A percentile compares a stretch with the other conserved stretches of the same genome.
These are phyloP conservation scores for Paecilomyces variotii DNA, from an alignment of 2,329 filamentous ascomycete genomes.

Conservation along the genomic window DNA sequence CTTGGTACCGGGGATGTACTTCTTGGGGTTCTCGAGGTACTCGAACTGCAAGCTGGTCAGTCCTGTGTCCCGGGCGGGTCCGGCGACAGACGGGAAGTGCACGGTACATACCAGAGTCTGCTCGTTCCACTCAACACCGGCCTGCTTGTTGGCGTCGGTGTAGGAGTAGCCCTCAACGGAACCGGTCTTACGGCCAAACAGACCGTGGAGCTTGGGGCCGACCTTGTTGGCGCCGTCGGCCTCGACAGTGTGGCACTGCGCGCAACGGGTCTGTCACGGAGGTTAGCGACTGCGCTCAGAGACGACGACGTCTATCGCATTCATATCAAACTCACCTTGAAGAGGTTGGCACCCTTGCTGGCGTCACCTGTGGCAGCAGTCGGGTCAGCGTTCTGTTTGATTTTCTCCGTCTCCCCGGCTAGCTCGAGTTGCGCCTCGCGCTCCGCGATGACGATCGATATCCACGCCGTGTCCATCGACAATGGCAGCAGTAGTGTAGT, in stretches of 20 bases:
- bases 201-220: slow-evolving; percentile 91
- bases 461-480: slow-evolving; percentile 18
- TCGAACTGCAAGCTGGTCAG: slow-evolving; percentile 56
- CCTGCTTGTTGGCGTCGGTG: slow-evolving; percentile 99
- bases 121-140: slow-evolving; percentile 84
- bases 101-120: slow-evolving; percentile 60
- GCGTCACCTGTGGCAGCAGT: slow-evolving; percentile 58
- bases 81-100: slow-evolving; percentile 16
- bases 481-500: slow-evolving; percentile 7
- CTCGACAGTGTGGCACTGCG: slow-evolving; percentile 97
- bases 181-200: slow-evolving; percentile 94
- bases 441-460: slow-evolving; percentile 14
- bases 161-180: slow-evolving; percentile 88
- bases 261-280: slow-evolving; percentile 66
- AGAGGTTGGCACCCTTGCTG: slow-evolving; percentile 96
- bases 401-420: slow-evolving; percentile 9
- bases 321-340: slow-evolving; percentile 58
- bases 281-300: slow-evolving; percentile 6
- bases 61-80: not conserved
- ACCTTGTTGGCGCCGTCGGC: slow-evolving; percentile 91
- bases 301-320: not conserved
- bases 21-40: slow-evolving; percentile 99
- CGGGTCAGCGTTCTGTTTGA: slow-evolving; percentile 19
- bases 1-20: slow-evolving; percentile 99
- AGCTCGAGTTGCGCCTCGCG: slow-evolving; percentile 16